Evolutionary conservation across 225 moss, liverwort and hornwort species (phyloP).

Genomic region (Ulota crispa): DNA sequence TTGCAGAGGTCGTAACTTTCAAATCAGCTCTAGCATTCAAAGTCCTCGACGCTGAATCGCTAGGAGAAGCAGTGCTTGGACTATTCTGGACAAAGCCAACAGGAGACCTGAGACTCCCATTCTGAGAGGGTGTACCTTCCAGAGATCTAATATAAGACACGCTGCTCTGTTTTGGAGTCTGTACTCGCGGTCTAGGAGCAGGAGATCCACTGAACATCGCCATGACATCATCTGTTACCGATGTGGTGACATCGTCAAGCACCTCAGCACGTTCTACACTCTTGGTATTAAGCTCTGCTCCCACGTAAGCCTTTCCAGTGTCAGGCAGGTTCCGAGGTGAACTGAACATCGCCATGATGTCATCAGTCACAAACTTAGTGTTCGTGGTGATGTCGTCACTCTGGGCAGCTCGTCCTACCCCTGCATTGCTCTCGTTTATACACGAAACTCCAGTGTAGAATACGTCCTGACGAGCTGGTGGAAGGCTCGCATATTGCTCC

Average conservation of each 20-base stretch:
- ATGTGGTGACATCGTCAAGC: conserved; percentile 40
- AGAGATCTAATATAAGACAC: conserved; percentile 1
- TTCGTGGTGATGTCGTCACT: conserved; percentile 25
- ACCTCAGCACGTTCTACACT: conserved; percentile 18
- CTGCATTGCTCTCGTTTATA: conserved; percentile 3
- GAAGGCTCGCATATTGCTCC: conserved; percentile 12
- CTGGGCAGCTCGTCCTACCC: conserved; percentile 17
- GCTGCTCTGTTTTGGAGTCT: not conserved
- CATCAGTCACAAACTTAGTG: conserved; percentile 36
- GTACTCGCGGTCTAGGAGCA: conserved; percentile 27
- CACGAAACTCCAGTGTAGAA: conserved; percentile 5
- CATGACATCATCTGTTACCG: conserved; percentile 50
- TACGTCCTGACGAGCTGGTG: conserved; percentile 13
- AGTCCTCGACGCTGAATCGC: conserved; percentile 29
- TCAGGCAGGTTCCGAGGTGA: conserved; percentile 10
- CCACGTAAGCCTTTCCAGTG: conserved; percentile 15
- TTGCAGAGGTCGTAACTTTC: conserved; percentile 11
- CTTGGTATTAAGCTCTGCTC: conserved; percentile 24
- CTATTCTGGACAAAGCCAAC: conserved; percentile 15
- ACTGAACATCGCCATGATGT: conserved; percentile 48
- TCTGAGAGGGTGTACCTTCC: conserved; percentile 11
- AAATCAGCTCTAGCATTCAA: conserved; percentile 25
- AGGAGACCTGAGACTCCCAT: not conserved
- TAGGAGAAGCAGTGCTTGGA: conserved; percentile 14
- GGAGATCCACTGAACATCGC: conserved; percentile 54